phyloP scores from a whole-genome alignment of 345 rosid genomes.

The Microthlaspi erraticum region DNA sequence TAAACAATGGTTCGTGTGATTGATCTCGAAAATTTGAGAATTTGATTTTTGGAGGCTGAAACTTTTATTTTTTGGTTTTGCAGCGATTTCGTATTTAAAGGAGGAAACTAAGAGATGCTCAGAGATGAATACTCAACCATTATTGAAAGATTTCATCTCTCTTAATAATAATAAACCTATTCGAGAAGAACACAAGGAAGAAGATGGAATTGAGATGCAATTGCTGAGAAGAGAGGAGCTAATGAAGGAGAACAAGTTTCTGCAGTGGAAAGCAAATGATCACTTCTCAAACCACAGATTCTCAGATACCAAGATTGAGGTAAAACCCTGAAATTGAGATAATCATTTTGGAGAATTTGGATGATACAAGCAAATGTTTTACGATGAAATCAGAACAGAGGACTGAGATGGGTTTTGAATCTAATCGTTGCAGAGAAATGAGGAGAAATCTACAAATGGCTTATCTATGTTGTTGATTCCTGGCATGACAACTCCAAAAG shows the following conservation, averaged over 20 bases:
- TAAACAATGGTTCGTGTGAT: slow-evolving; percentile 69
- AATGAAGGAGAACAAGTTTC: slow-evolving; percentile 59
- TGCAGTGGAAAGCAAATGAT: slow-evolving; percentile 61
- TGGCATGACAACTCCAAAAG: slow-evolving; percentile 58
- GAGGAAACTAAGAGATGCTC: slow-evolving; percentile 53
- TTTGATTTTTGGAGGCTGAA: slow-evolving; percentile 9
- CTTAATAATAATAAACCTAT: slow-evolving; percentile 53
- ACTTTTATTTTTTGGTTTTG: slow-evolving; percentile 31
- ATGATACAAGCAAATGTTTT: not conserved
- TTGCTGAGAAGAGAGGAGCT: slow-evolving; percentile 9
- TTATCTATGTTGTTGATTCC: slow-evolving; percentile 60
- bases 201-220: slow-evolving; percentile 6
- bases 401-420: slow-evolving; percentile 7
- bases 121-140: slow-evolving; percentile 55
- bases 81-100: slow-evolving; percentile 70
- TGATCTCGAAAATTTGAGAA: not conserved
- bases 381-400: slow-evolving; percentile 7
- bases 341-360: not conserved
- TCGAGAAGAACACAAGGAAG: slow-evolving; percentile 35
- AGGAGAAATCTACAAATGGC: slow-evolving; percentile 41
- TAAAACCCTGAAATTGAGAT: slow-evolving; percentile 22
- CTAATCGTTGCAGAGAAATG: slow-evolving; percentile 50
- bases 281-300: slow-evolving; percentile 25
- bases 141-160: slow-evolving; percentile 77
- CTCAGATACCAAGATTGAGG: slow-evolving; percentile 53